Evolutionary conservation across 306 rosid genomes (phyloP).

Genomic region (Macrotyloma uniflorum): DNA sequence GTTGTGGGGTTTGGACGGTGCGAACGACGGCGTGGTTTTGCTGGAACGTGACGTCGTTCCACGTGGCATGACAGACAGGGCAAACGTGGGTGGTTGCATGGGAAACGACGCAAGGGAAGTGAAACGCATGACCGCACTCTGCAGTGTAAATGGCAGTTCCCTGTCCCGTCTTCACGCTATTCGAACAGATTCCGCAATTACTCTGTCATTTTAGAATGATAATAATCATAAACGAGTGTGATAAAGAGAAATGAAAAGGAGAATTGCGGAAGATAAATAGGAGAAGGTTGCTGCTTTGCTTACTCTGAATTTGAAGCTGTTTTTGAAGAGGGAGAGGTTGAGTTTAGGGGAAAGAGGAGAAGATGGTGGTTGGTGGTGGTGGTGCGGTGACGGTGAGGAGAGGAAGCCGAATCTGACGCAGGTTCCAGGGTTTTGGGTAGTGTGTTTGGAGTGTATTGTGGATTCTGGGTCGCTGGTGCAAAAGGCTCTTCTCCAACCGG

Average conservation of each 20-base stretch:
- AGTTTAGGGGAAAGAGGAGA: conserved; percentile 71
- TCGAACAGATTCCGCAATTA: conserved; percentile 75
- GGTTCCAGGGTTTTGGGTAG: conserved; percentile 47
- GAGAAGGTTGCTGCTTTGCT: no score
- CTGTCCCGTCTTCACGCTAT: conserved; percentile 69
- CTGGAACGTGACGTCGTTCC: conserved; percentile 63
- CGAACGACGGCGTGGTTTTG: background rate
- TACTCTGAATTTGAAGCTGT: conserved; percentile 82
- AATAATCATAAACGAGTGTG: background rate
- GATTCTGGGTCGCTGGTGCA: conserved; percentile 68
- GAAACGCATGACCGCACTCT: conserved; percentile 77
- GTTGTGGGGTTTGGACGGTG: background rate
- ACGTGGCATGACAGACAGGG: conserved; percentile 64
- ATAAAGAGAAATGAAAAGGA: background rate
- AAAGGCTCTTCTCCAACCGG: conserved; percentile 83
- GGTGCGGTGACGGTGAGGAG: conserved; percentile 41
- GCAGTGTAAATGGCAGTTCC: conserved; percentile 90
- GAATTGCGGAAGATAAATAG: background rate
- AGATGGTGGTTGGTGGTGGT: background rate
- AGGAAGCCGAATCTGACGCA: conserved; percentile 58
- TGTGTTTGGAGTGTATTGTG: conserved; percentile 30
- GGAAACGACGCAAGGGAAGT: conserved; percentile 73
- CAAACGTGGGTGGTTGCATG: conserved; percentile 61
- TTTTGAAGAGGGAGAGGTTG: conserved; percentile 69
- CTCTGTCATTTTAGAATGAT: conserved; percentile 40